phyloP scores from a whole-genome alignment of 768 basidiomycete species.

The Phylloporus sp. region DNA sequence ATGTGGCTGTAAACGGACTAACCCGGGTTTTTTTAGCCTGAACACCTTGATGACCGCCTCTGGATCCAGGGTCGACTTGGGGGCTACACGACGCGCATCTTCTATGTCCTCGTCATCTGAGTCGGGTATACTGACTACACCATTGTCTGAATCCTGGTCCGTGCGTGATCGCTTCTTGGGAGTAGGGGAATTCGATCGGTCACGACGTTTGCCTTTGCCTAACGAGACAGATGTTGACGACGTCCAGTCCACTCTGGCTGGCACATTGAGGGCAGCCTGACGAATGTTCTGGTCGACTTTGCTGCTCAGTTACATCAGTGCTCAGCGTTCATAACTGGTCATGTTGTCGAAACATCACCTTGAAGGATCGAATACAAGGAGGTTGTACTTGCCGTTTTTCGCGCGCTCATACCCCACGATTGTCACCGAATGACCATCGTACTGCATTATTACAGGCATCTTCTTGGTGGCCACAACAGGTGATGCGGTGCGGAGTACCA shows the following conservation, averaged over 20 bases:
- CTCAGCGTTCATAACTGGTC: background rate
- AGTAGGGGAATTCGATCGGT: constrained; percentile 17
- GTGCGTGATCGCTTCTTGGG: constrained; percentile 29
- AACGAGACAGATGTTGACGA: constrained; percentile 7
- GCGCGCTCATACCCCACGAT: constrained; percentile 79
- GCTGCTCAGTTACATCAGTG: constrained; percentile 9
- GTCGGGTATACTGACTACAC: constrained; percentile 21
- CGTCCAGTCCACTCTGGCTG: constrained; percentile 1
- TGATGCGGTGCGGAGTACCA: constrained; percentile 46
- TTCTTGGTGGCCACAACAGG: constrained; percentile 54
- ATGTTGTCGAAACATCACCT: constrained; percentile 36
- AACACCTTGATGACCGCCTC: constrained; percentile 42
- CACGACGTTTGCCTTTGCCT: constrained; percentile 22
- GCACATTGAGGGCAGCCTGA: constrained; percentile 17
- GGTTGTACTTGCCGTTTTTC: constrained; percentile 50
- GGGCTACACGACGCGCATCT: background rate
- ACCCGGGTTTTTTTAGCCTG: constrained; percentile 43
- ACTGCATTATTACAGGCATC: constrained; percentile 82
- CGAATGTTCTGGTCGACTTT: constrained; percentile 12
- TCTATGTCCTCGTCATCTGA: constrained; percentile 10
- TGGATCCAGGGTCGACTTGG: constrained; percentile 23
- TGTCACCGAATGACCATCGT: constrained; percentile 80
- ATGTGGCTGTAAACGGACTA: constrained; percentile 18
- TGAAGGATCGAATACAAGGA: constrained; percentile 78
- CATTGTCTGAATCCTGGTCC: constrained; percentile 23